A percentile compares a stretch with the other conserved stretches of the same genome.
phyloP scores from a whole-genome alignment of 352 stramenopile species.

The Peronospora farinosa region DNA sequence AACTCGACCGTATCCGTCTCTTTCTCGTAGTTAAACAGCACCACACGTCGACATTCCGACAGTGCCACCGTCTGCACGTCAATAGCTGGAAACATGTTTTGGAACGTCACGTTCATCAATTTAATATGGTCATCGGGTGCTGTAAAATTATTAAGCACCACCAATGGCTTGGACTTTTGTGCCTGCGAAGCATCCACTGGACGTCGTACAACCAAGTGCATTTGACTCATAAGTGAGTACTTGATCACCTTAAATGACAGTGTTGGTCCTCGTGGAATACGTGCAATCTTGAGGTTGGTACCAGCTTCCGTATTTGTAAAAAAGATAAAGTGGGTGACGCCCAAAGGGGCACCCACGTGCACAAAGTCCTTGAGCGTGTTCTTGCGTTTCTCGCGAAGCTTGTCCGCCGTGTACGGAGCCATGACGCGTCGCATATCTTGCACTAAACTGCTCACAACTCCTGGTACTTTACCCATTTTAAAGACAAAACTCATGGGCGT shows the following conservation, averaged over 20 bases:
- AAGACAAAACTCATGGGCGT: conserved; percentile 89
- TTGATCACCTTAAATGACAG: conserved; percentile 89
- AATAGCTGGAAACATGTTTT: conserved; percentile 99
- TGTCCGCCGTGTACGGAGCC: conserved; percentile 91
- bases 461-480: conserved; percentile 82
- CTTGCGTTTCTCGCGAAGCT: conserved; percentile 88
- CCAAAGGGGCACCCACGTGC: conserved; percentile 84
- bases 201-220: conserved; percentile 88
- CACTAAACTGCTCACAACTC: conserved; percentile 81
- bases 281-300: conserved; percentile 92
- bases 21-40: conserved; percentile 96
- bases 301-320: conserved; percentile 91
- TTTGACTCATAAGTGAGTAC: conserved; percentile 90
- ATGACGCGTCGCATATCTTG: conserved; percentile 92
- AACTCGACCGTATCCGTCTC: conserved; percentile 91
- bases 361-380: conserved; percentile 92
- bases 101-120: conserved; percentile 97
- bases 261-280: conserved; percentile 91
- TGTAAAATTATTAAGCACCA: conserved; percentile 99
- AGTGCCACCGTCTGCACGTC: conserved; percentile 96
- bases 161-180: conserved; percentile 88
- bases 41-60: conserved; percentile 92
- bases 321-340: conserved; percentile 96
- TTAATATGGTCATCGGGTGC: conserved; percentile 81
- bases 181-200: conserved; percentile 86